Evolutionary conservation across 2,329 filamentous ascomycete species (phyloP).

Genomic region (Xylariaceae sp.): DNA sequence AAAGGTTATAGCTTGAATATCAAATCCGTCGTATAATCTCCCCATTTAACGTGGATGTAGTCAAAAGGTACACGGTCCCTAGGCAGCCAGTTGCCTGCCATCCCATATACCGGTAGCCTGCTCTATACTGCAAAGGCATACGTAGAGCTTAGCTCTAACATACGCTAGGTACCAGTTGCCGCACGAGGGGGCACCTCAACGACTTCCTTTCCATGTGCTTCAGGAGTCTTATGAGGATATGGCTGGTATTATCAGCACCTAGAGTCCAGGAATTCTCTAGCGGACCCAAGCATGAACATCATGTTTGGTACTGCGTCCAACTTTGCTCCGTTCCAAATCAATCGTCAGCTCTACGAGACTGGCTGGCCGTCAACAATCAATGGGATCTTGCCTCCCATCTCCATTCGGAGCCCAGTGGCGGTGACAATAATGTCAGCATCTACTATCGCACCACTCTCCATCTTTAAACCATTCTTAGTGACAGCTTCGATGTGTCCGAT

Average conservation of each 20-base stretch:
- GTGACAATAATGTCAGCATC: conserved; percentile 60
- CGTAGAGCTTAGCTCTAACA: conserved; percentile 12
- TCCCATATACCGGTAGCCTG: conserved; percentile 2
- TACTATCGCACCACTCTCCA: conserved; percentile 40
- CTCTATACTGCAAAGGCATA: background rate
- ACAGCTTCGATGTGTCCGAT: conserved; percentile 44
- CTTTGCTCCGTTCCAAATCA: conserved; percentile 60
- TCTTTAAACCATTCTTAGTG: conserved; percentile 38
- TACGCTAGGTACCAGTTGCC: background rate
- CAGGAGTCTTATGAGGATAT: conserved; percentile 12
- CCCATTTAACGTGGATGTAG: conserved; percentile 5
- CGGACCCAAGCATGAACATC: conserved; percentile 56
- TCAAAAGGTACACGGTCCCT: conserved; percentile 2
- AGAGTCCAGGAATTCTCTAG: conserved; percentile 60
- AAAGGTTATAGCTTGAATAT: background rate
- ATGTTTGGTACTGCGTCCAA: conserved; percentile 59
- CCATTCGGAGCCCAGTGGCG: conserved; percentile 57
- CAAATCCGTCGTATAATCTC: conserved; percentile 1
- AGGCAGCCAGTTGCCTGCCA: conserved; percentile 3
- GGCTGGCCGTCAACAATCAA: conserved; percentile 47
- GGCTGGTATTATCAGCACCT: conserved; percentile 51
- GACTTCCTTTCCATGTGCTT: conserved; percentile 44
- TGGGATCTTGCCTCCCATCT: conserved; percentile 49
- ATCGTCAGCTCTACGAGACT: conserved; percentile 36
- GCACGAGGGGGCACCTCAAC: conserved; percentile 29